Evolutionary conservation across 345 rosid species (phyloP), one percentile per base, ranked within the genome.

Genomic region (Citrus reticulata): DNA sequence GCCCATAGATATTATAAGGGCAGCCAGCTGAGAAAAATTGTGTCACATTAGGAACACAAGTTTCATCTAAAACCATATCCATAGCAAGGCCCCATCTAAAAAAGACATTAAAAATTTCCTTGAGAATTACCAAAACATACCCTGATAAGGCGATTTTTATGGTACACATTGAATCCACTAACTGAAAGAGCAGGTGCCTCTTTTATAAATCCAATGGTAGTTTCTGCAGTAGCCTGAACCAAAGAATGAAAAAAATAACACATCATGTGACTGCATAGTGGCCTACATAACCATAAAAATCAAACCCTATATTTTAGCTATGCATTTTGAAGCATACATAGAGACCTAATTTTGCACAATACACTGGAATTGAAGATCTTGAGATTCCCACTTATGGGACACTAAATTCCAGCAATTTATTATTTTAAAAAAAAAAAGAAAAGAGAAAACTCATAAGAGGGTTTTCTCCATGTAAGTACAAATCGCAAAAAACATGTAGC

Each of bases 61-160:
- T 9, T 24, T 22, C 25, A 34, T 42, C 35, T 29, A 7, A 74
- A 74, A 62, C 32, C 32, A 39, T 9, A 30, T 75, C 25, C 42
- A 60, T 29, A 20, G 49, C 54, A 9, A 72, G 20, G 55, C 58
- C 46, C 34, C n/a, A 81, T 46, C 51, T 46, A 13, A 46, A 46
- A 46, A 46, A 54, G 29, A 54, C 63, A 72, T 49, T 69, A 58
- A 79, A 55, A 49, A 58, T 40, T 73, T 29, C 55, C 19, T 35
- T 24, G 7, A 78, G 34, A 14, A 76, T 37, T 30, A 74, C 65
- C 9, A 73, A 73, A 78, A 74, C 84, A 65, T 88, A 95, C 98
- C 95, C 89, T 87, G 80, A 93, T 95, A 71, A 95, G 95, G 83
- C 98, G 97, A 90, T 95, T 95, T 81, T 91, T 93, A 70, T 95